Base-by-base conservation (phyloP, 768 basidiomycete species). In the Dioszegia crocea region DNA sequence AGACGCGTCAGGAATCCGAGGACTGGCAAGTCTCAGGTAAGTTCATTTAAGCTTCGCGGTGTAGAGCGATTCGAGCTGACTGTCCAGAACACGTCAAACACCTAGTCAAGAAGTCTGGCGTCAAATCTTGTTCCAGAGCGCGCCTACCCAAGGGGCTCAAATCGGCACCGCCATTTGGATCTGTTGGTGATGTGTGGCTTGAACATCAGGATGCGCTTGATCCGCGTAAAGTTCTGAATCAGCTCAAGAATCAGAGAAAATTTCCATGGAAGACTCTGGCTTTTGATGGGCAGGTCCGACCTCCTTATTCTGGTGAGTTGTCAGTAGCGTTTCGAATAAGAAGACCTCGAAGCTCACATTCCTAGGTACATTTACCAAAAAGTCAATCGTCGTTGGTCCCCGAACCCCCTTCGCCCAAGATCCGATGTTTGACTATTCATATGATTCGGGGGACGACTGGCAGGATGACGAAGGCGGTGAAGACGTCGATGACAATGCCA, bases 361-460 rank as follows among this genome's bases (percentile, higher is more conserved):
- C 10, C 59, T n/a, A 79, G 81, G 81, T 21, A 98, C 96, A 5
- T 97, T 89, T 87, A 92, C 91, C 8, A 86, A 87, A 54, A 84
- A 81, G 60, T 93, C 91, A 14, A 80, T 81, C 17, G 77, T 84
- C 31, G 84, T 98, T 59, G 87, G 91, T 0, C 86, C 92, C 1
- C 85, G 96, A 16, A 84, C 82, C 17, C 93, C 96, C 0, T 87
- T 94, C 60, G 84, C 82, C 2, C 83, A 84, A 63, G 96, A 99
- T 68, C 79, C 86, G 0, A 81, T 83, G 12, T 82, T 89, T 54
- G 91, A 98, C 77, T 99, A 98, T 74, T 83, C 83, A 4, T 90
- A 93, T 70, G 93, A 99, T 78, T 92, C 89, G 51, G 94, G 90
- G 14, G 91, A 86, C 66, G 96, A 98, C 66, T 98, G 96, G 96